A percentile compares a stretch with the other conserved stretches of the same genome.
Evolutionary conservation across 768 basidiomycete genomes (phyloP).

Genomic region (Tephrocybe sp.): DNA sequence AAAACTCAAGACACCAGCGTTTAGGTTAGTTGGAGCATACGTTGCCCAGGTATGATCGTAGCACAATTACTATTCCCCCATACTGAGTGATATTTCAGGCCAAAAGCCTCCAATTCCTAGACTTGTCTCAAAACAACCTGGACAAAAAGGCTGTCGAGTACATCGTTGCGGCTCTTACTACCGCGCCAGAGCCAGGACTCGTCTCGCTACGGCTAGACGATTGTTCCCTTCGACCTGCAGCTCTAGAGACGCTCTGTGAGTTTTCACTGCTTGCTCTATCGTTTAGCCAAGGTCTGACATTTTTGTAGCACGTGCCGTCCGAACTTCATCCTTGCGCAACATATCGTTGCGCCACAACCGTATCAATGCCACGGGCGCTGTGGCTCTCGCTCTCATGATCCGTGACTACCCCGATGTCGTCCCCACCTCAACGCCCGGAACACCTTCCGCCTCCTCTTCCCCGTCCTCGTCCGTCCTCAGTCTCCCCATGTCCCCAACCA

Average conservation of each 20-base stretch:
- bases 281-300: conserved; percentile 4
- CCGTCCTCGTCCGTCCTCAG: conserved; percentile 33
- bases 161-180: conserved; percentile 65
- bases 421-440: conserved; percentile 29
- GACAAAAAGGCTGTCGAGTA: conserved; percentile 86
- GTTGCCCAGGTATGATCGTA: conserved; percentile 54
- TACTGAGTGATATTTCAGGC: conserved; percentile 43
- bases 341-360: conserved; percentile 88
- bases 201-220: conserved; percentile 87
- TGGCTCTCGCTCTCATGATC: conserved; percentile 93
- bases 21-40: conserved; percentile 78
- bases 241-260: conserved; percentile 80
- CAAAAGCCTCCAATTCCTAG: conserved; percentile 77
- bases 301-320: conserved; percentile 70
- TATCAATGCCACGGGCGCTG: conserved; percentile 81
- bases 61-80: not conserved
- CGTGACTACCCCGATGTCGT: conserved; percentile 90
- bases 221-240: conserved; percentile 69
- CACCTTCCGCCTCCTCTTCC: conserved; percentile 26
- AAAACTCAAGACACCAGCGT: conserved; percentile 72
- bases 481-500: conserved; percentile 28
- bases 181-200: conserved; percentile 53
- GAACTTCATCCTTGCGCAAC: conserved; percentile 80
- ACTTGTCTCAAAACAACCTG: conserved; percentile 81
- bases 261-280: conserved; percentile 6